Evolutionary conservation across 768 basidiomycete genomes (phyloP).

Genomic region (Collybia nuda): DNA sequence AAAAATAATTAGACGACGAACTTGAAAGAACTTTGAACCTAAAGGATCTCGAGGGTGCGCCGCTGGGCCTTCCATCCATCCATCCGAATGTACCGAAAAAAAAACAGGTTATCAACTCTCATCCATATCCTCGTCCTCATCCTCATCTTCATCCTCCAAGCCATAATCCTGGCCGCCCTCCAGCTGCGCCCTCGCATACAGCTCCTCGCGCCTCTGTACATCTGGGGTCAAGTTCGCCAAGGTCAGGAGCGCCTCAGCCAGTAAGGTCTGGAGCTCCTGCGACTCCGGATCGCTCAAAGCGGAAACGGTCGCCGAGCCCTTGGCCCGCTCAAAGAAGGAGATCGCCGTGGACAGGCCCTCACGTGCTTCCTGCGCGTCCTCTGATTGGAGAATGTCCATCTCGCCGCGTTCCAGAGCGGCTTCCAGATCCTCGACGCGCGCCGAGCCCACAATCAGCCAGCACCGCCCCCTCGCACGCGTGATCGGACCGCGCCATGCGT

Average conservation of each 20-base stretch:
- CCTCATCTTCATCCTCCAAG: conserved; percentile 29
- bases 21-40: too few relatives aligned
- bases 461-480: conserved; percentile 50
- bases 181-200: conserved; percentile 50
- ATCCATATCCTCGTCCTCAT: conserved; percentile 16
- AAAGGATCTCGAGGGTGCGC: too few relatives aligned
- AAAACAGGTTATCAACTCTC: conserved; percentile 5
- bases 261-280: conserved; percentile 30
- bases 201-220: conserved; percentile 43
- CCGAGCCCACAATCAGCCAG: conserved; percentile 57
- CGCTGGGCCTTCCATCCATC: too few relatives aligned
- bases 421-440: conserved; percentile 56
- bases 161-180: conserved; percentile 43
- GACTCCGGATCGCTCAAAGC: conserved; percentile 15
- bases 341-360: conserved; percentile 47
- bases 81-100: too few relatives aligned
- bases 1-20: too few relatives aligned
- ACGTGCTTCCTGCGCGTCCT: conserved; percentile 57
- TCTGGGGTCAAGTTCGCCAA: conserved; percentile 59
- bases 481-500: conserved; percentile 47
- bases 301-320: conserved; percentile 20
- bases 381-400: conserved; percentile 33
- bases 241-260: conserved; percentile 57
- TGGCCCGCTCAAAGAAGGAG: conserved; percentile 40
- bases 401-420: conserved; percentile 46